Evolutionary conservation across 371 early-diverging fungal species (phyloP).

Genomic region (Globomyces sp.): DNA sequence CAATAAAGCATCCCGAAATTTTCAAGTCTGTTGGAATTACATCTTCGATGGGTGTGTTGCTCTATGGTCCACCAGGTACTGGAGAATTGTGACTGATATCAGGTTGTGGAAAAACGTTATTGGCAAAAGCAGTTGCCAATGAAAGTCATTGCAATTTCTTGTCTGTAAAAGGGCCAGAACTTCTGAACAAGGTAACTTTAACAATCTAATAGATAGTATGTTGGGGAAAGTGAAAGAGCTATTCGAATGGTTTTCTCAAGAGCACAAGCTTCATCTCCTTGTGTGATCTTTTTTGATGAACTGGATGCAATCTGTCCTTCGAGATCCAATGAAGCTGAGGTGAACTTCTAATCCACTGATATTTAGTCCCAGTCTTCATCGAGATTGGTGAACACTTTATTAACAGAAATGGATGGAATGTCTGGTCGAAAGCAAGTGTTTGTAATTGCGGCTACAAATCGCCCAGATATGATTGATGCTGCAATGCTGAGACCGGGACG

Average conservation of each 20-base stretch:
- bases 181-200: conserved; percentile 85
- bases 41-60: conserved; percentile 91
- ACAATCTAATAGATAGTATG: conserved; percentile 61
- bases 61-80: conserved; percentile 99
- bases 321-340: conserved; percentile 71
- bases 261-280: conserved; percentile 94
- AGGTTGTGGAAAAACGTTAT: conserved; percentile 98
- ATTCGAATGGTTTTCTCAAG: conserved; percentile 97
- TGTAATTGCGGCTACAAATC: conserved; percentile 99
- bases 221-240: conserved; percentile 99
- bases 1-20: conserved; percentile 90
- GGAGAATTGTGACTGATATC: conserved; percentile 99
- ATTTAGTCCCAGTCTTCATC: conserved; percentile 80
- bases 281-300: conserved; percentile 99
- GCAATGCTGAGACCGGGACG: conserved; percentile 99
- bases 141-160: conserved; percentile 98
- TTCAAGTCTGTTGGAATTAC: conserved; percentile 92
- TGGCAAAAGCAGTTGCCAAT: conserved; percentile 98
- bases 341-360: conserved; percentile 28
- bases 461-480: conserved; percentile 98
- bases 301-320: conserved; percentile 93
- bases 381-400: conserved; percentile 96
- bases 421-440: conserved; percentile 87
- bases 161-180: conserved; percentile 98
- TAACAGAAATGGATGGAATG: conserved; percentile 98